Evolutionary conservation across 768 basidiomycete genomes (phyloP), one percentile per base, ranked within the genome.

Genomic region (Nevesoporus exiguus): DNA sequence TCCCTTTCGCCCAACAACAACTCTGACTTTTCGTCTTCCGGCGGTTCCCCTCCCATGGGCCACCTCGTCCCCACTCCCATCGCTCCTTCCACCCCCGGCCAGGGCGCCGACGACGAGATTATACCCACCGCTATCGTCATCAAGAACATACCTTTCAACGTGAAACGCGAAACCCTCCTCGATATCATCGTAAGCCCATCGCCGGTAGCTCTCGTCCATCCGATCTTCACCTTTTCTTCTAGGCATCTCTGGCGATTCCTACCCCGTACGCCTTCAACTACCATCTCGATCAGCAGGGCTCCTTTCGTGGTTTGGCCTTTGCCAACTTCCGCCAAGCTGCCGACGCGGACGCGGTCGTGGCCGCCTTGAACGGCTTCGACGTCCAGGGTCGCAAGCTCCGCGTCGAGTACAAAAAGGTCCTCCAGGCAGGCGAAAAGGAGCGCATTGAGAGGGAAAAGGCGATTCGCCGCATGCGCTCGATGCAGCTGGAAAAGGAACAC

Each of bases 201-300:
- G 34, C 41, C 43, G 29, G 29, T 33, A 4, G 2, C 60, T 17
- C 24, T 7, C 29, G 31, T 58, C 51, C 14, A 10, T 15, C 45
- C 64, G 41, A 60, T 63, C 46, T n/a, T n/a, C 40, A 50, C 39
- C 45, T 29, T 55, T 57, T 54, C 54, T 54, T 53, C 47, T 61
- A 95, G 92, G 85, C 87, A 66, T 95, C 94, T 50, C 76, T 99
- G 60, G 81, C 88, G 40, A 96, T 98, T 67, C 95, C 95, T 55
- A 90, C 94, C 14, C 97, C 97, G 36, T 98, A 98, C 73, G 97
- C 97, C 27, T 99, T 99, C 82, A 99, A 99, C 74, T 99, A 98
- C 70, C 97, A 99, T 71, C 84, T 96, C 66, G 95, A 98, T 73
- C 91, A 93, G 63, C 87, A 90, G 66, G 95, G 95, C 62, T 87